Evolutionary conservation across 108 stramenopile species (phyloP).

Genomic region (Conticribra guillardii): DNA sequence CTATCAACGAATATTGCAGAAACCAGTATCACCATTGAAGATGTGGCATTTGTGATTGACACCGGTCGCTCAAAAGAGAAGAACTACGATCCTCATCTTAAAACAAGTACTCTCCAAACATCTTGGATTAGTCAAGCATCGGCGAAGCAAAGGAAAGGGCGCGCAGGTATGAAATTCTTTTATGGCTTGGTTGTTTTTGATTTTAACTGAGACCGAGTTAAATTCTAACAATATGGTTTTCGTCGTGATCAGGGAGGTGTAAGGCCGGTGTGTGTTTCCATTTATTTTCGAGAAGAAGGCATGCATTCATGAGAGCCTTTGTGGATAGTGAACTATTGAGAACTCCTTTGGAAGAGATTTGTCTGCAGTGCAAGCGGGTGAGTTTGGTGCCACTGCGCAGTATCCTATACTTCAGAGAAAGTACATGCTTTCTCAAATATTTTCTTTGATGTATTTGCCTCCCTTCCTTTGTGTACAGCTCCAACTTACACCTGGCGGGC

Average conservation of each 20-base stretch:
- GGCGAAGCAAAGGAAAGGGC: slow-evolving; percentile 88
- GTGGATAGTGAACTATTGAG: slow-evolving; percentile 78
- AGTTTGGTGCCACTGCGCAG: not conserved
- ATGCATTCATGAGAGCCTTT: slow-evolving; percentile 61
- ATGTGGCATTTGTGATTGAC: slow-evolving; percentile 88
- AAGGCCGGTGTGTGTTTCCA: slow-evolving; percentile 85
- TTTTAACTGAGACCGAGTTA: too few species aligned
- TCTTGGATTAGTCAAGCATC: slow-evolving; percentile 84
- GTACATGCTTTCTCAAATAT: too few species aligned
- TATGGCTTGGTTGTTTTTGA: too few species aligned
- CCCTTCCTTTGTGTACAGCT: slow-evolving; percentile 18
- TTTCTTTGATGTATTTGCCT: too few species aligned
- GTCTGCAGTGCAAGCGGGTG: slow-evolving; percentile 63
- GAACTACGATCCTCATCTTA: slow-evolving; percentile 85
- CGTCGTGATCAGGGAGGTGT: slow-evolving; percentile 46
- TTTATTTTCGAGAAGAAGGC: slow-evolving; percentile 66
- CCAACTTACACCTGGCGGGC: slow-evolving; percentile 65
- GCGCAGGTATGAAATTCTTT: slow-evolving; percentile 92
- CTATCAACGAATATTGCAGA: slow-evolving; percentile 95
- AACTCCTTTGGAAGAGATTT: slow-evolving; percentile 81
- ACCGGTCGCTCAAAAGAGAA: slow-evolving; percentile 91
- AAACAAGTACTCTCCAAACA: slow-evolving; percentile 79
- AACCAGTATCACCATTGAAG: slow-evolving; percentile 93
- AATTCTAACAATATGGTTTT: not conserved
- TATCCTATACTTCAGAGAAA: not conserved